Percentiles rank a stretch among this genome's conserved stretches.
Conservation (phyloP, 768 basidiomycete species). For the Rhodocollybia butyracea region DNA sequence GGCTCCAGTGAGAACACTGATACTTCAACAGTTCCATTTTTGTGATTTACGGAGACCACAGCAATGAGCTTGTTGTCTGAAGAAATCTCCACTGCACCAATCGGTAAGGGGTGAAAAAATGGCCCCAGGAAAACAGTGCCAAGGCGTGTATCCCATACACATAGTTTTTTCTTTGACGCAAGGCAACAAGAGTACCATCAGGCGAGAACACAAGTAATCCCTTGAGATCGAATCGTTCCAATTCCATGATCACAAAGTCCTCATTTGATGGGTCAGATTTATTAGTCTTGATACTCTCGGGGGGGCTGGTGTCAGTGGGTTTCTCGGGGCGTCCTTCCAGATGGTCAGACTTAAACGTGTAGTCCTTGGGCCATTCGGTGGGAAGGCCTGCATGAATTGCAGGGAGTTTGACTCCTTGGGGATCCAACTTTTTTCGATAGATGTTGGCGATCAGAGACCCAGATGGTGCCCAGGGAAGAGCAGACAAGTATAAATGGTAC, state of each 20-base stretch:
- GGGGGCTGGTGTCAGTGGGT: too few relatives aligned
- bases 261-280: too few relatives aligned
- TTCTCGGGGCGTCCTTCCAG: not conserved
- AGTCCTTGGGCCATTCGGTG: not conserved
- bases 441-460: not conserved
- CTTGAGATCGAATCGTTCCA: too few relatives aligned
- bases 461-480: not conserved
- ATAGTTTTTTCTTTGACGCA: not conserved
- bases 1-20: not conserved
- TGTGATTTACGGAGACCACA: not conserved
- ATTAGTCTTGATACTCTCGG: too few relatives aligned
- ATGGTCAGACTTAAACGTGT: not conserved
- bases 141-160: not conserved
- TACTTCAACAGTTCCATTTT: not conserved
- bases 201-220: not conserved
- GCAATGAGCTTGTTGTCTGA: not conserved
- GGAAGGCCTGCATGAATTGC: not conserved
- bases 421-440: not conserved
- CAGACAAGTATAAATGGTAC: not conserved
- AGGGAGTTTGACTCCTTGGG: not conserved
- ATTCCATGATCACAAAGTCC: too few relatives aligned
- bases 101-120: not conserved
- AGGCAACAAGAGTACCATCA: not conserved
- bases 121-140: not conserved
- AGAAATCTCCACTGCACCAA: not conserved